Evolutionary conservation across 2,329 filamentous ascomycete species (phyloP), one percentile per base, ranked within the genome.

Genomic region (Cladophialophora chaetospira): DNA sequence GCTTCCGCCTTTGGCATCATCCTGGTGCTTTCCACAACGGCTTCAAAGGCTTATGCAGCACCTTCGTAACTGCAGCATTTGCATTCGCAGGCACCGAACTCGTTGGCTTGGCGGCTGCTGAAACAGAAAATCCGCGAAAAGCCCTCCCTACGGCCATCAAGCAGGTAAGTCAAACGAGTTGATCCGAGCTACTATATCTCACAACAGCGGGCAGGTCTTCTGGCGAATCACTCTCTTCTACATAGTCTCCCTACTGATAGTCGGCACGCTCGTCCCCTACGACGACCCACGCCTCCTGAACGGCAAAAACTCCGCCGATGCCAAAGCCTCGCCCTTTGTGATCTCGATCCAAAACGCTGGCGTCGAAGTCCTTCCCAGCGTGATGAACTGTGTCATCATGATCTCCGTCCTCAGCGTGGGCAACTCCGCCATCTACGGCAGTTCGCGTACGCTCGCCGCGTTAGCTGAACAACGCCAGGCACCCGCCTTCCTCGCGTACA

Each of bases 1-100:
- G 92, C 55, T 89, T 84, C 31, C 80, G 77, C 50, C 89, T 85
- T 74, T 96, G 91, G 91, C 67, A 74, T 66, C 61, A 73, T 25
- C 73, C 73, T 17, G 78, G 77, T 19, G 76, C 77, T 3, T 78
- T 79, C 66, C 69, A 70, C 23, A 76, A 75, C 47, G 73, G 74
- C 21, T 79, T 79, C 66, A 75, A 73, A 54, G 79, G 79, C 10
- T 80, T 84, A 66, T 82, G 82, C 64, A 73, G 75, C 11, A 80
- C 83, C 5, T 78, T 84, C 63, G 79, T 81, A 28, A 80, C 76
- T 6, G 79, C 80, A 58, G 82, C 78, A 11, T 84, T 84, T 66
- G 79, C 82, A 25, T 84, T 83, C 65, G 77, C 75, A 52, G 80
- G 80, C 11, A 82, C 80, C 4, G 80, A 82, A 62, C 70, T 82